phyloP scores from a whole-genome alignment of 768 basidiomycete species.

The Megacollybia marginata region DNA sequence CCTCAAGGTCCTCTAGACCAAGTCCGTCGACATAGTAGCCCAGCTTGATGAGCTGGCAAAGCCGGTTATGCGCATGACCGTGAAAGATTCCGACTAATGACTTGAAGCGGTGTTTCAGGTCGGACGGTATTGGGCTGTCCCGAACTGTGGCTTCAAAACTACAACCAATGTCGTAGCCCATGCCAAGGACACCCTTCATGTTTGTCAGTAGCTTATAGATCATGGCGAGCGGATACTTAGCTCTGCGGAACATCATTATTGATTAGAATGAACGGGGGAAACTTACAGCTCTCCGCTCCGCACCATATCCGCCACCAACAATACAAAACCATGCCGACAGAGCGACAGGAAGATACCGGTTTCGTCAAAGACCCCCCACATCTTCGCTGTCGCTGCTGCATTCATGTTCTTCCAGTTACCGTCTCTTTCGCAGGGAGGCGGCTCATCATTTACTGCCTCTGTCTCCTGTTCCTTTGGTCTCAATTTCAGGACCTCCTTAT shows the following conservation, averaged over 20 bases:
- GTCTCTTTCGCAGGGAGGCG: too few species aligned
- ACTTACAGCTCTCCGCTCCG: not conserved
- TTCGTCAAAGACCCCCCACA: too few species aligned
- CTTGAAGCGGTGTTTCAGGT: conserved; percentile 1
- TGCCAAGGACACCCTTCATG: too few species aligned
- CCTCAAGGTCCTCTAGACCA: not conserved
- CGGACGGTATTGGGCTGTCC: not conserved
- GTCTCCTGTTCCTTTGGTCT: not conserved
- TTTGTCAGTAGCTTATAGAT: too few species aligned
- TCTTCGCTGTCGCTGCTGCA: conserved; percentile 1
- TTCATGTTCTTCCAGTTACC: conserved; percentile 3
- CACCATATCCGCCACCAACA: conserved; percentile 2
- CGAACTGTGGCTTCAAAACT: too few species aligned
- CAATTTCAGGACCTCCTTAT: not conserved
- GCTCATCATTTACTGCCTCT: not conserved
- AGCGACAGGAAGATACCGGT: too few species aligned
- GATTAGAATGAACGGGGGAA: too few species aligned
- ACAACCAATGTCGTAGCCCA: too few species aligned
- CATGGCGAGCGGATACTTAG: too few species aligned
- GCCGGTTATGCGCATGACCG: not conserved
- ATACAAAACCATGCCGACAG: not conserved
- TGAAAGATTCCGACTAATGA: conserved; percentile 4
- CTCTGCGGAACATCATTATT: too few species aligned
- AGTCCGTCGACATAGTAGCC: not conserved
- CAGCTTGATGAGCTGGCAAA: not conserved